Conservation (phyloP, 805 yeast species). For the Wickerhamiella musiphila region DNA sequence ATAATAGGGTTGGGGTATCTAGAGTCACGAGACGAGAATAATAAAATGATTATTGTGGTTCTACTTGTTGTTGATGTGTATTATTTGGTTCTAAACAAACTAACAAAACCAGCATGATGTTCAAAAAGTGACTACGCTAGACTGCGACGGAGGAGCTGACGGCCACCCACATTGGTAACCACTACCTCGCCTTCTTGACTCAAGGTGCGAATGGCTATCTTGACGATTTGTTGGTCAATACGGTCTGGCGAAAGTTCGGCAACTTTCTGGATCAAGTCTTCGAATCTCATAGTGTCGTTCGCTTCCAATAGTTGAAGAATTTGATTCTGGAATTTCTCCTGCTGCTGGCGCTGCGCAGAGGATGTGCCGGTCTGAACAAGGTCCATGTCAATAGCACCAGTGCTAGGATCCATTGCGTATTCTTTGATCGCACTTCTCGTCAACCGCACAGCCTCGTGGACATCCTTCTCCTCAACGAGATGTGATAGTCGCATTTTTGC, state of each 20-base stretch:
- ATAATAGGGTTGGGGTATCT: not conserved
- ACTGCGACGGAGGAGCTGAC: too few relatives aligned
- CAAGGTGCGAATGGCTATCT: conserved; percentile 9
- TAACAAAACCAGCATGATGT: too few relatives aligned
- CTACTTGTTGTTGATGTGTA: not conserved
- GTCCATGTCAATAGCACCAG: conserved; percentile 96
- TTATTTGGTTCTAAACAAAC: too few relatives aligned
- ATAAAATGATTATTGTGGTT: not conserved
- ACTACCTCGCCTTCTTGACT: conserved; percentile 13
- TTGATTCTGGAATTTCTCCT: conserved; percentile 9
- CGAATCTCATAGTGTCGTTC: conserved; percentile 8
- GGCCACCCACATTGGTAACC: too few relatives aligned
- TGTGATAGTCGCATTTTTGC: conserved; percentile 82
- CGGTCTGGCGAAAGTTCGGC: conserved; percentile 12
- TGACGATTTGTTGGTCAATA: conserved; percentile 9
- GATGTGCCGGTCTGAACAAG: conserved; percentile 92
- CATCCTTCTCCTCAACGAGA: conserved; percentile 62
- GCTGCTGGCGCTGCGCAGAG: conserved; percentile 37
- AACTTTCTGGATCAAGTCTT: conserved; percentile 11
- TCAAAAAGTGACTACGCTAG: too few relatives aligned
- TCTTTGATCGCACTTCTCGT: conserved; percentile 91
- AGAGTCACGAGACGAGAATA: not conserved
- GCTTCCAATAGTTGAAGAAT: conserved; percentile 9
- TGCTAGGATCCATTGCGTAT: conserved; percentile 92
- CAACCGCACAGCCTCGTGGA: conserved; percentile 80